Base-by-base conservation (phyloP, 352 stramenopile genomes). In the Pythium rishiriense region DNA sequence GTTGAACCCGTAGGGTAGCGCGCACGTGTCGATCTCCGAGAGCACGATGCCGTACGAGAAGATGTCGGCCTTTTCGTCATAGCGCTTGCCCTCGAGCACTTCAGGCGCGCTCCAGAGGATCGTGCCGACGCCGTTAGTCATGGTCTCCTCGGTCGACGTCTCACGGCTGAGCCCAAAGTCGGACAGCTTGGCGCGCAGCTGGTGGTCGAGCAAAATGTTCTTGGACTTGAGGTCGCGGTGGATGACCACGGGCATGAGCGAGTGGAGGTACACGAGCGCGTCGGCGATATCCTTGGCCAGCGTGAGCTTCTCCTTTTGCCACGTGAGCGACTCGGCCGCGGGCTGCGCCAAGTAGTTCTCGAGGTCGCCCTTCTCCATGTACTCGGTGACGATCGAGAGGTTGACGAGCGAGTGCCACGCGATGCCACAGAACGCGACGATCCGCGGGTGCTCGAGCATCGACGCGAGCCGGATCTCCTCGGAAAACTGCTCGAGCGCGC, bases 401-500 rank as follows among this genome's bases (percentile, higher is more conserved):
- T 94, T 85, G 37, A 81, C 45, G 26, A 93, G 68, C 41, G 79
- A 90, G 64, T 93, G 79, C 85, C 85, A 94, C 12, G 81, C 85
- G 19, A 93, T 79, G 12, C 88, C 88, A 29, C 83, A 84, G 64
- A 96, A 94, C 3, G 75, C 70, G 14, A 96, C 85, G 55, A 96
- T 96, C 11, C 83, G 74, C 17, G 88, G 84, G 57, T 96, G 86
- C 29, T 91, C 73, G 39, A 95, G 71, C 33, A 87, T 65, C 0
- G 84, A 89, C 1, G 89, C 82, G 57, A 96, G 79, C 4, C 86
- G 74, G 37, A 96, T 88, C 68, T 96, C 88, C 58, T 93, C 84
- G 0, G 77, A 75, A 52, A 96, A 96, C 54, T 83, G 78, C 67
- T 94, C 85, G 35, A 92, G 76, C 9, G 76, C 69, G 25, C 73